Base-by-base conservation (phyloP, 345 rosid species). In the Gossypium longicalyx region DNA sequence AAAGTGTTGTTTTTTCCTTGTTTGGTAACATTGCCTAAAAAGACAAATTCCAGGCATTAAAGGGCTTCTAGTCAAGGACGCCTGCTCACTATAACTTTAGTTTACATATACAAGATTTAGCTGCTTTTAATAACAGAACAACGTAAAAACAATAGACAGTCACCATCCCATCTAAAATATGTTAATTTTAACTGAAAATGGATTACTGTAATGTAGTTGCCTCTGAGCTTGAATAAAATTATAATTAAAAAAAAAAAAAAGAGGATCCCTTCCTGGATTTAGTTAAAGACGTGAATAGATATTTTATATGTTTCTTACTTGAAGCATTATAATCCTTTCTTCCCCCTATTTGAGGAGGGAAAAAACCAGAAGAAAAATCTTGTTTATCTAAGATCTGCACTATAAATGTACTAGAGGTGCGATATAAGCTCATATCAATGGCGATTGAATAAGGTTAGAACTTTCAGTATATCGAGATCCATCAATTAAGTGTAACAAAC, bases 401-500 rank as follows among this genome's bases (percentile, higher is more conserved):
- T 38, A 71, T 71, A 34, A 41, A 38, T 56, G 38, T 56, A 8
- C 52, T 44, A 48, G 19, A 47, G 22, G n/a, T 13, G 43, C 44
- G 9, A 11, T 23, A 75, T 54, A 47, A 20, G 72, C 22, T 57
- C 53, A 29, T 19, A 61, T 76, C 73, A 51, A 59, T 56, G 23
- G 57, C 47, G 12, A 67, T 54, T 49, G 41, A 38, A 22, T 67
- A 54, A 43, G 61, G 22, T 62, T 56, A 29, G 41, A 76, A 45
- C 58, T 48, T 56, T 51, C 22, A 20, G 52, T 12, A 53, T 69
- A 60, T 13, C 56, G 54, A 62, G 27, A 23, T 74, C 70, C 64
- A 65, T 29, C 15, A 12, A 74, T 43, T 62, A 63, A 66, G 29
- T 79, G 16, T n/a, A 70, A 34, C 34, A 52, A 54, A n/a, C 38